Base-by-base conservation (phyloP, 2,329 filamentous ascomycete genomes). In the Ascocoryne sarcoides region DNA sequence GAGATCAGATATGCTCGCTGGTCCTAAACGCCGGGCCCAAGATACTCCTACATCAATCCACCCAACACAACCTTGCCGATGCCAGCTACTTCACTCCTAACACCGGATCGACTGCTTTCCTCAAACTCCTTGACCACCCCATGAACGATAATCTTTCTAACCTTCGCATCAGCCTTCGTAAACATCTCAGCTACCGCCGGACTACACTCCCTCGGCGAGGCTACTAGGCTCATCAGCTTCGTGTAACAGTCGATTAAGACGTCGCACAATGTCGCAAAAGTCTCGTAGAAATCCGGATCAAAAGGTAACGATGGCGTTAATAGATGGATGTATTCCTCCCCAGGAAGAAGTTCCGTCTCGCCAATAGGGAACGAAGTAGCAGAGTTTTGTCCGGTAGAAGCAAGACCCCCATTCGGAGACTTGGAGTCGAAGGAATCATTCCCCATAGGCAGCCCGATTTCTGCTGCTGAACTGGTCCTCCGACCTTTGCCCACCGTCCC, bases 201-300 rank as follows among this genome's bases (percentile, higher is more conserved):
- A 4, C 71, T 76, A 57, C 85, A 92, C 36, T 84, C 74, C 18
- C 82, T 75, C 1, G 89, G 82, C 2, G 78, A 77, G n/a, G 79
- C 73, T 16, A 96, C 69, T 44, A 98, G 68, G 32, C 70, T 71
- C 54, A 93, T 68, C 19, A 98, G 76, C 40, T 80, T 77, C 26
- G 79, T 79, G 64, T 98, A 98, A 56, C 81, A 86, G 61, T 96
- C 92, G 54, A 95, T 93, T 46, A 98, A 67, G 3, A 94, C 86
- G 59, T 98, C 92, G 65, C 92, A 96, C 5, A 98, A 71, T 10
- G 92, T 95, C 10, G 88, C 83, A 65, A 96, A 96, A 0, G 89
- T 95, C 65, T 93, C 88, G 62, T 90, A 92, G 57, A 95, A 98
- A 63, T 98, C 92, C 0, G 92, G 92, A 49, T 96, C 89, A 58